Conservation (phyloP, 2,329 filamentous ascomycete species). For the Pseudogymnoascus sp. region DNA sequence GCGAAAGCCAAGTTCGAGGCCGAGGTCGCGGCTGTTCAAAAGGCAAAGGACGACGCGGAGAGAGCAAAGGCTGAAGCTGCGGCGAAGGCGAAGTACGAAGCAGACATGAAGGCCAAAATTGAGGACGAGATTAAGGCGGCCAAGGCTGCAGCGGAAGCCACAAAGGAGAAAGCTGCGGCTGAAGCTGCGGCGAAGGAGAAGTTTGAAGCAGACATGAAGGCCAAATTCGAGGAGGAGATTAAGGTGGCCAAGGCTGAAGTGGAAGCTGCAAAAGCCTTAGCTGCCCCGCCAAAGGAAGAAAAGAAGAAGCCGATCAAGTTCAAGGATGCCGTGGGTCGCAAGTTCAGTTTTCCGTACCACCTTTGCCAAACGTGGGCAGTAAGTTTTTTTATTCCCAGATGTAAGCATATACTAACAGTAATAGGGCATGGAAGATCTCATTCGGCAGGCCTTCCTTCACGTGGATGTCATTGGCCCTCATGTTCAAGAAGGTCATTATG, state of each 20-base stretch:
- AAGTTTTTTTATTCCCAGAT: constrained; percentile 31
- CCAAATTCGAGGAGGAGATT: constrained; percentile 28
- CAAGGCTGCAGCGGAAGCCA: constrained; percentile 30
- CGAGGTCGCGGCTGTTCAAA: constrained; percentile 36
- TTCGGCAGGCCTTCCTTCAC: constrained; percentile 74
- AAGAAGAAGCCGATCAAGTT: constrained; percentile 65
- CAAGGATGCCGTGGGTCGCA: constrained; percentile 83
- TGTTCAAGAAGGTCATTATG: constrained; percentile 70
- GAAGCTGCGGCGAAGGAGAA: constrained; percentile 14
- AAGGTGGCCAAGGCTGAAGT: constrained; percentile 30
- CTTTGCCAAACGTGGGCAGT: constrained; percentile 78
- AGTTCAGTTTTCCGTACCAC: constrained; percentile 86
- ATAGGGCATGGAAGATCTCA: constrained; percentile 78
- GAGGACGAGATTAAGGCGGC: constrained; percentile 26
- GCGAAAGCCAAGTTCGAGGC: constrained; percentile 40
- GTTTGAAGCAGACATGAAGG: constrained; percentile 15
- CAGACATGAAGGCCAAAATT: constrained; percentile 26
- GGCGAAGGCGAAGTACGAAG: constrained; percentile 9
- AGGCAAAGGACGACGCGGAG: constrained; percentile 30
- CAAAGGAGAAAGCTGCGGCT: constrained; percentile 27
- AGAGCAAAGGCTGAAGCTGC: constrained; percentile 6
- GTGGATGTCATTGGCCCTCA: constrained; percentile 68
- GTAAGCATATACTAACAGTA: constrained; percentile 22
- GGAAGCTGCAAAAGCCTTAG: constrained; percentile 30
- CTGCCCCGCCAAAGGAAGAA: constrained; percentile 31